These are phyloP conservation scores for Lentinula boryana DNA, from an alignment of 768 basidiomycete genomes.

Conservation along the genomic window DNA sequence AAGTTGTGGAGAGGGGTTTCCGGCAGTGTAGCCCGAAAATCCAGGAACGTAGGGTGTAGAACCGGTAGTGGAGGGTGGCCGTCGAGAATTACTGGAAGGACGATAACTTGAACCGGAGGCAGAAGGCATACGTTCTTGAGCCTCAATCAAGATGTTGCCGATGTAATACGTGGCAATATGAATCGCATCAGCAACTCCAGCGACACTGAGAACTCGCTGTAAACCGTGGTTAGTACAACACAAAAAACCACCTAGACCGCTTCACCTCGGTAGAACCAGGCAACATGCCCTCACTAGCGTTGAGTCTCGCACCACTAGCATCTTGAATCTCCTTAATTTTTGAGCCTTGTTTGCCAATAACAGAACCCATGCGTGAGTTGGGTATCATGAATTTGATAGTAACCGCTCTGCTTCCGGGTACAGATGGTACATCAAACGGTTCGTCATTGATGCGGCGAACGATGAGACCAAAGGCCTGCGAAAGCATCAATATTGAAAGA, in stretches of 20 bases:
- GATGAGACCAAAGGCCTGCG: conserved; percentile 94
- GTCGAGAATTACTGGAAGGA: conserved; percentile 54
- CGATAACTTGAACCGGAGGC: conserved; percentile 61
- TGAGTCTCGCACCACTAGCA: conserved; percentile 91
- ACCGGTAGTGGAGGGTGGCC: conserved; percentile 28
- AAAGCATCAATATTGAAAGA: not conserved
- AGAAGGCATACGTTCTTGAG: conserved; percentile 78
- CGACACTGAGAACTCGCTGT: conserved; percentile 94
- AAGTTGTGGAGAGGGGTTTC: conserved; percentile 61
- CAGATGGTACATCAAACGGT: conserved; percentile 95
- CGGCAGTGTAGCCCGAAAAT: conserved; percentile 43
- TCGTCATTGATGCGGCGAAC: conserved; percentile 99
- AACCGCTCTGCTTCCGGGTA: conserved; percentile 95
- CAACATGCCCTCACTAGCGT: conserved; percentile 97
- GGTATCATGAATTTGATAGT: conserved; percentile 99
- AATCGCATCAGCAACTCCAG: conserved; percentile 97
- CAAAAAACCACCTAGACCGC: conserved; percentile 4
- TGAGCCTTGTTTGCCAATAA: conserved; percentile 94
- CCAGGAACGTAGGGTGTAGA: conserved; percentile 73
- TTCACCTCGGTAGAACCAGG: conserved; percentile 98
- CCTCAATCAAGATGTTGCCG: conserved; percentile 94
- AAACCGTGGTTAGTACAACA: conserved; percentile 11
- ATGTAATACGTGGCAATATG: conserved; percentile 99
- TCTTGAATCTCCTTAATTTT: conserved; percentile 99
- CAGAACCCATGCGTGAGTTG: conserved; percentile 98